Conservation (phyloP, 2,329 filamentous ascomycete species). For the Hysterium pulicare region DNA sequence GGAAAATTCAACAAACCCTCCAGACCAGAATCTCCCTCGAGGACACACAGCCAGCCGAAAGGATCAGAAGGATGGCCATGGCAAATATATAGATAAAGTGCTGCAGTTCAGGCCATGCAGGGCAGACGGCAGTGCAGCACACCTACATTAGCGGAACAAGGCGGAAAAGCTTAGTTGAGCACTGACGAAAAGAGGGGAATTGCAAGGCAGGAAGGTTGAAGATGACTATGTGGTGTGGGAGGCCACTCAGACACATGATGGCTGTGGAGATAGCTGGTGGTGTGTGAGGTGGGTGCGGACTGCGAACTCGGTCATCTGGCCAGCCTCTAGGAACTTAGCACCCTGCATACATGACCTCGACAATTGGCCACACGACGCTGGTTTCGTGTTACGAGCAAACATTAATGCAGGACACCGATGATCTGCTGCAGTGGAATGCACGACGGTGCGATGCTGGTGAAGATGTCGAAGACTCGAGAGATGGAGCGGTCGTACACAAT, state of each 20-base stretch:
- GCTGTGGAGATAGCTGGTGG: constrained; percentile 17
- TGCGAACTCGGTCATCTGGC: constrained; percentile 22
- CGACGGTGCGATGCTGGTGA: not conserved
- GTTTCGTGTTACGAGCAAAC: constrained; percentile 18
- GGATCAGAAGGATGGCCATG: constrained; percentile 6
- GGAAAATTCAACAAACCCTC: no score
- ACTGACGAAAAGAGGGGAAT: constrained; percentile 24
- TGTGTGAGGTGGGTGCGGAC: constrained; percentile 23
- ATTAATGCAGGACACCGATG: constrained; percentile 31
- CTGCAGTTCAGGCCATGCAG: constrained; percentile 14
- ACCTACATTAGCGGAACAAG: constrained; percentile 33
- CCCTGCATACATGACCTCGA: constrained; percentile 20
- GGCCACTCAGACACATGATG: constrained; percentile 22
- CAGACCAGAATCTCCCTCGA: constrained; percentile 20
- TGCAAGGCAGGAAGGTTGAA: constrained; percentile 26
- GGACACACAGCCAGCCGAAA: constrained; percentile 8
- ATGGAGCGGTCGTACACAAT: not conserved
- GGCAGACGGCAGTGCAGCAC: constrained; percentile 23
- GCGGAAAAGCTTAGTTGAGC: constrained; percentile 35
- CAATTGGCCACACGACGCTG: constrained; percentile 21
- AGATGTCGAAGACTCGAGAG: not conserved
- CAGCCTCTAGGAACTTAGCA: constrained; percentile 13
- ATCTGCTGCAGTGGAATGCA: constrained; percentile 16
- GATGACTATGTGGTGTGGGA: constrained; percentile 28
- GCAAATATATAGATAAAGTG: constrained; percentile 28